Base-by-base conservation (phyloP, 441 rosid species). In the Adansonia rubrostipa region DNA sequence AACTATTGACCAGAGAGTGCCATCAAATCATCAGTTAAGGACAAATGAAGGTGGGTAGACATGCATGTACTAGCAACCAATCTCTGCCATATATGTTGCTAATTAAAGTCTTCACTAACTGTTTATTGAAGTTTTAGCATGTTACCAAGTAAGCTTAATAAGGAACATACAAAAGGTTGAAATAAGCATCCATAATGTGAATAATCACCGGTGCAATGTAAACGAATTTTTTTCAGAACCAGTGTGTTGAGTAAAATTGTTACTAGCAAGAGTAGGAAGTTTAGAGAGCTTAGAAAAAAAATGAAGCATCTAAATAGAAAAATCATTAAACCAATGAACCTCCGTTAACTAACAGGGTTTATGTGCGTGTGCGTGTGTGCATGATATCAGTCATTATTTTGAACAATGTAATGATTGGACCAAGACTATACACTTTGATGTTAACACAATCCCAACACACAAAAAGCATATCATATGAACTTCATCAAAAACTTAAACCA, bases 1-100 rank as follows among this genome's bases (percentile, higher is more conserved):
- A 74, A 62, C 47, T 74, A 61, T 74, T 61, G 56, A 62, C 15
- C 9, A 15, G 47, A 22, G 14, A 15, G n/a, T 48, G 57, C 51
- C 44, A 28, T 1, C 60, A 7, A 47, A 75, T 62, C 22, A 48
- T 67, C 48, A 15, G 20, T 33, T 69, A 28, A 14, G 64, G 69
- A 72, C 63, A 68, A 51, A 22, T 11, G 9, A 67, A 48, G 19
- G 53, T 42, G 54, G 53, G 73, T 51, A 17, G 60, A 42, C 56
- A 70, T 50, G 14, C 60, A 50, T 22, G 45, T 70, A 15, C 4
- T 40, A 10, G 53, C 54, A 45, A 44, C n/a, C 71, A 2, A 47
- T 42, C n/a, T 75, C 28, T 36, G 48, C 61, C 47, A 63, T 1
- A n/a, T 53, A 36, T 9, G 9, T 58, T 9, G 33, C 63, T 19